A percentile compares a stretch with the other conserved stretches of the same genome.
phyloP scores from a whole-genome alignment of 2,329 filamentous ascomycete genomes.

The Huntiella bhutanensis region DNA sequence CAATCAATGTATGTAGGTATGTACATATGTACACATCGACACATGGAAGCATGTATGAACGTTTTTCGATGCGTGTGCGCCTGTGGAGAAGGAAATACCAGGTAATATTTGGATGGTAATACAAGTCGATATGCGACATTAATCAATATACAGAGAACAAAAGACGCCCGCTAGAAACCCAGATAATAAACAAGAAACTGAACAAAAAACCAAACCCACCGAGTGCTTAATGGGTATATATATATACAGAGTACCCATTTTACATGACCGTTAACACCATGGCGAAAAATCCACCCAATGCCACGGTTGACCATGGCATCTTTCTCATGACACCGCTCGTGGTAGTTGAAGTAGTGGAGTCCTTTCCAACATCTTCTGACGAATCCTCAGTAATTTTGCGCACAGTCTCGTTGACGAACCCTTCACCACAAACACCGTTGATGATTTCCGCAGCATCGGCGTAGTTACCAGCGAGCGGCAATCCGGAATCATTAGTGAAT shows the following conservation, averaged over 20 bases:
- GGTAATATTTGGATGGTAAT: too few species aligned
- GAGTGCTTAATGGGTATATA: too few species aligned
- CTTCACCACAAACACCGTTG: slow-evolving; percentile 42
- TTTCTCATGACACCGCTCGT: background rate
- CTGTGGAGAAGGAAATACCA: too few species aligned
- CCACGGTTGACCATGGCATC: background rate
- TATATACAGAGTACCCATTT: too few species aligned
- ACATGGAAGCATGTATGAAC: too few species aligned
- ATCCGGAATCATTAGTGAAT: slow-evolving; percentile 44
- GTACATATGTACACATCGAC: too few species aligned
- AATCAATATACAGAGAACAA: background rate
- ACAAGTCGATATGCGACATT: too few species aligned
- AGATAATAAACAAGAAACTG: background rate
- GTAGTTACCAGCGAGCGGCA: slow-evolving; percentile 53
- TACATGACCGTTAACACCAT: background rate
- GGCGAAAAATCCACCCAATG: slow-evolving; percentile 2
- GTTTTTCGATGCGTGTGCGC: too few species aligned
- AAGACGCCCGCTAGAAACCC: background rate
- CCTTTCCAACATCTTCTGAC: background rate
- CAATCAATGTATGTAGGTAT: too few species aligned
- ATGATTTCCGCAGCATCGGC: slow-evolving; percentile 50
- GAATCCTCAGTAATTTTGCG: slow-evolving; percentile 18
- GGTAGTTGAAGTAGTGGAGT: background rate
- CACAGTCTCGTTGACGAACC: slow-evolving; percentile 35
- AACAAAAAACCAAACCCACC: background rate